Base-by-base conservation (phyloP, 1,139 yeast species). In the Arxiozyma slooffiae region DNA sequence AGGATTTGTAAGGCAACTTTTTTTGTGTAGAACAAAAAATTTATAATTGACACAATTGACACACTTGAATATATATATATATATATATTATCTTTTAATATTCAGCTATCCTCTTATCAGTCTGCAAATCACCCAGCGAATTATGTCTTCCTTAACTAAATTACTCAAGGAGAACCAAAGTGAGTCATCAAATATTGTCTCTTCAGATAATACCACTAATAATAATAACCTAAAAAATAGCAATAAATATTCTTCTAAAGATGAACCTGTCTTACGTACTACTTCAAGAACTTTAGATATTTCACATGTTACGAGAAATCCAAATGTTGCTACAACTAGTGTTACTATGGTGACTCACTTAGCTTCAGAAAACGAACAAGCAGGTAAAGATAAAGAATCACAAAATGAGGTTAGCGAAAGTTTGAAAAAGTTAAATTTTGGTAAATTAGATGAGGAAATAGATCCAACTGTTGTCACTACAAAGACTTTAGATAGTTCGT, bases 121-220 rank as follows among this genome's bases (percentile, higher is more conserved):
- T 14, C 16, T 3, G 24, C 42, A 16, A 38, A 1, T 7, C 17
- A 40, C 4, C 20, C 30, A 22, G 17, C 14, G 6, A 14, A 17
- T 21, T 8, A 42, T 42, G 45, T 67, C 69, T 9, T 66, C 70
- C 42, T 55, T 67, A 44, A 66, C 70, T 21, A 62, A 62, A 52
- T 49, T 67, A 26, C 53, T 67, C 41, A 67, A 66, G 51, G 68
- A 64, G 51, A 64, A 63, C 54, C 56, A 63, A 49, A 60, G 60
- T 43, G 60, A 60, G 44, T 59, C 57, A 17, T 20, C 44, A 5
- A 22, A 21, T 9, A 18, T 44, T 39, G 44, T 18, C 23, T 34
- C 37, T 9, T 4, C 37, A 22, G 20, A 16, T 41, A 8, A 18
- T 20, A 34, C 30, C 22, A 42, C n/a, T n/a, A n/a, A n/a, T n/a